Conservation (phyloP, 331 rosid species). For the Erythrophleum ivorense region DNA sequence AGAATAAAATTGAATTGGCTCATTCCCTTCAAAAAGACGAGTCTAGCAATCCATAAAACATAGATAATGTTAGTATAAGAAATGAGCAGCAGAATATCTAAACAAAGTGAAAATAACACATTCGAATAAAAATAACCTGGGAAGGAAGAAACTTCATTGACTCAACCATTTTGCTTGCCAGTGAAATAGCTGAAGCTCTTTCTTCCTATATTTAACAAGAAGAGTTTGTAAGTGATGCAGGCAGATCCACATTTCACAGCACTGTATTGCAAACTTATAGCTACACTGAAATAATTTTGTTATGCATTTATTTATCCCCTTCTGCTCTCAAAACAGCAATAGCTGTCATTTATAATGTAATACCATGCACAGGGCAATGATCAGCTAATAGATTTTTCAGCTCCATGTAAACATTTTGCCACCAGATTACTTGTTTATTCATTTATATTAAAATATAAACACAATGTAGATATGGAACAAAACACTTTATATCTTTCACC, state of each 20-base stretch:
- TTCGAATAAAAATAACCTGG: conserved; percentile 62
- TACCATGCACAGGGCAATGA: conserved; percentile 19
- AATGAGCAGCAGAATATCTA: conserved; percentile 29
- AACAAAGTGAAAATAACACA: conserved; percentile 28
- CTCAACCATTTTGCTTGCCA: conserved; percentile 88
- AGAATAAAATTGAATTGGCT: conserved; percentile 80
- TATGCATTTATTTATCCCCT: conserved; percentile 29
- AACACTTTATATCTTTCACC: conserved; percentile 56
- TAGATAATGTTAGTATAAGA: conserved; percentile 47
- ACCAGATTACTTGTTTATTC: conserved; percentile 16
- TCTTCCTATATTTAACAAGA: conserved; percentile 69
- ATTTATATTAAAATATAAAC: conserved; percentile 23
- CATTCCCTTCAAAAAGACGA: conserved; percentile 87
- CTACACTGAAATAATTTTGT: conserved; percentile 1
- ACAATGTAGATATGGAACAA: conserved; percentile 26
- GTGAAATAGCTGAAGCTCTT: conserved; percentile 73
- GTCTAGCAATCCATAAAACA: conserved; percentile 61
- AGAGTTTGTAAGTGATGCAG: conserved; percentile 44
- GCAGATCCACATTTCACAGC: not conserved
- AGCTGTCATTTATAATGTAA: conserved; percentile 28
- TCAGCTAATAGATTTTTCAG: conserved; percentile 31
- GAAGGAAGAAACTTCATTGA: conserved; percentile 81
- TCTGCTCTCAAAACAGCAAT: conserved; percentile 26
- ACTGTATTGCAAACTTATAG: conserved; percentile 8
- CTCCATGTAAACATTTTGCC: conserved; percentile 2